Evolutionary conservation across 1,139 yeast genomes (phyloP), one percentile per base, ranked within the genome.

Genomic region (Yamadazyma kanchanaburiensis): DNA sequence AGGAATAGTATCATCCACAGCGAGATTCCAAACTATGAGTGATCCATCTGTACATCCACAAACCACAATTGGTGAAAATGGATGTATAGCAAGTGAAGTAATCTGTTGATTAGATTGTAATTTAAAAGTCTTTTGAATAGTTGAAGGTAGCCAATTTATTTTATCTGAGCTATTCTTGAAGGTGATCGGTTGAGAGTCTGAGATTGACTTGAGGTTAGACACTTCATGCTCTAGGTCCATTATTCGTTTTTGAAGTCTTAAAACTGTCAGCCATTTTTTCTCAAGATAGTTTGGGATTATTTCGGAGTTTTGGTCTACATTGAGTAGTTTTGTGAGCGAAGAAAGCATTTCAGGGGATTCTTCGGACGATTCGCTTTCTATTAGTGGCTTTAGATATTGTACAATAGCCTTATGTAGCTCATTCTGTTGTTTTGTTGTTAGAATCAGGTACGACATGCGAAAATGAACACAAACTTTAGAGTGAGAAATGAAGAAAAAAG

Each of bases 261-360:
- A 66, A 5, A 89, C 94, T 0, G 95, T 81, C 1, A 84, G 71
- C 97, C 97, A 89, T 58, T 88, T 89, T 58, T 81, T 84, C 45
- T 85, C 94, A 25, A 89, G 62, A 30, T 82, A 64, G 37, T 68
- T 59, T 31, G 77, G 70, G 12, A 74, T 65, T 2, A 63, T 44
- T 12, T 42, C 47, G 9, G 48, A 43, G 15, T 26, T 27, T 2
- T 32, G 18, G 24, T 47, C 47, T 3, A 53, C 50, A 18, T 45
- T 31, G 17, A 57, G 42, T n/a, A 38, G 21, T 5, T 28, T 21
- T 5, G 40, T 28, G 24, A 56, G 24, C 21, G 41, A 36, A 3
- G 34, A 25, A 17, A 45, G 26, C 7, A 17, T 41, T 22, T 4
- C 27, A 26, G 7, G 33, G 12, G 37, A 27, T 14, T 42, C 40